phyloP scores from a whole-genome alignment of 2,329 filamentous ascomycete species.

The Colletotrichum sp. region DNA sequence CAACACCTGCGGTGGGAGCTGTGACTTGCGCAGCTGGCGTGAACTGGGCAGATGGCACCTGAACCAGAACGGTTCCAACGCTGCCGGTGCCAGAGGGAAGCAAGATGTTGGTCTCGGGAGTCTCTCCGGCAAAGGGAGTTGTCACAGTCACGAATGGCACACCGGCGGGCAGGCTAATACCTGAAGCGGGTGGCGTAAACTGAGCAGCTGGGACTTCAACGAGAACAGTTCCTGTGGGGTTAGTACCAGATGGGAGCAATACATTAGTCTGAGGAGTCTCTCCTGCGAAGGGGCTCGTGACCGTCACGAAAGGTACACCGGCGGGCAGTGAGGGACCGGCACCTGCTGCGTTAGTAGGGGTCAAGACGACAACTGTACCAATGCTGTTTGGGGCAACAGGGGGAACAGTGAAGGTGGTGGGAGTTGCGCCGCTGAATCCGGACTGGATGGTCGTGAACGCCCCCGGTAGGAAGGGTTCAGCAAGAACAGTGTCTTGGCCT shows the following conservation, averaged over 20 bases:
- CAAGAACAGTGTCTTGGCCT: not conserved
- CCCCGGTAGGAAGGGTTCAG: not conserved
- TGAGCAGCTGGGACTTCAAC: not conserved
- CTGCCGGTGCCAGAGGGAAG: not conserved
- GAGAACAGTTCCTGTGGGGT: slow-evolving; percentile 1
- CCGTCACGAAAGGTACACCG: slow-evolving; percentile 2
- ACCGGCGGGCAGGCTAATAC: not conserved
- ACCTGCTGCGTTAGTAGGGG: slow-evolving; percentile 8
- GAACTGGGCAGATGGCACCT: slow-evolving; percentile 2
- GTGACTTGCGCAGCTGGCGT: not conserved
- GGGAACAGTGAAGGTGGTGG: slow-evolving; percentile 11
- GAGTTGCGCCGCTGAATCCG: not conserved
- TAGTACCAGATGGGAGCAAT: slow-evolving; percentile 3
- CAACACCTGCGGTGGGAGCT: not conserved
- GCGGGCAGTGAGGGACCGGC: not conserved
- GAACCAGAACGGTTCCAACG: slow-evolving; percentile 3
- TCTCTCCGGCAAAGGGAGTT: not conserved
- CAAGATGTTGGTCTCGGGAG: not conserved
- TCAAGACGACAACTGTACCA: slow-evolving; percentile 10
- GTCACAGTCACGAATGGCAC: not conserved
- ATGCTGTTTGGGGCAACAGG: not conserved
- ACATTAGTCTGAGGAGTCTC: not conserved
- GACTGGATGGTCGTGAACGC: slow-evolving; percentile 9
- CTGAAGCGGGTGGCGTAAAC: not conserved
- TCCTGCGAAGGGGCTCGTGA: not conserved